Base-by-base conservation (phyloP, 2,329 filamentous ascomycete genomes). In the Microcera coccophila region DNA sequence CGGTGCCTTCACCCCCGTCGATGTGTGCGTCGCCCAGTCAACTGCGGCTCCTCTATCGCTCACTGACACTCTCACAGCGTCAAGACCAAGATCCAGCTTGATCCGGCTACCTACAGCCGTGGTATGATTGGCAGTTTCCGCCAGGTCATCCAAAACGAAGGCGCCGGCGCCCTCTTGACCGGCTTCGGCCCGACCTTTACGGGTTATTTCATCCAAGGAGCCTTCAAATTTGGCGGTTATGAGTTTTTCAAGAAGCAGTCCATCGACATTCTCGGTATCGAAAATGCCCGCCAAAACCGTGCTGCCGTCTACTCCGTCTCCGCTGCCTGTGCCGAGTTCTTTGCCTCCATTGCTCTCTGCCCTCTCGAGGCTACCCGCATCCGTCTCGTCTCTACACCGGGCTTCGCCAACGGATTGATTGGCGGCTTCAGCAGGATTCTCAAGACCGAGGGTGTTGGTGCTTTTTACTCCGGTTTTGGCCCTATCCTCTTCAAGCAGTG, bases 191-290 rank as follows among this genome's bases (percentile, higher is more conserved):
- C 88, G 62, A 94, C 88, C 65, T 82, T 83, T 58, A 86, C 88
- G 54, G 88, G 88, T 70, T 95, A 95, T 77, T 94, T 94, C 83
- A 83, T 95, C 61, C 88, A 95, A 76, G 88, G 89, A 66, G 85
- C 87, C 61, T 83, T 93, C 79, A 94, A 94, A 76, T 93, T 93
- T 70, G 89, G 89, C 70, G 89, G 89, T 68, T 95, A 95, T 72
- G 89, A 95, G 75, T 84, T 94, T 75, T 94, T 95, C 85, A 94
- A 95, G 84, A 81, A 90, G 76, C 86, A 93, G 74, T 81, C 75
- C 65, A 93, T 94, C 72, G 85, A 88, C 76, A 50, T 76, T 51
- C 71, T 94, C 63, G 89, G 89, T 63, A 82, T 83, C 67, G 86
- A 90, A 71, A 81, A 75, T 53, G 87, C 87, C 59, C 76, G 77